phyloP scores from a whole-genome alignment of 169 alveolate genomes.

The Babesia ovis region DNA sequence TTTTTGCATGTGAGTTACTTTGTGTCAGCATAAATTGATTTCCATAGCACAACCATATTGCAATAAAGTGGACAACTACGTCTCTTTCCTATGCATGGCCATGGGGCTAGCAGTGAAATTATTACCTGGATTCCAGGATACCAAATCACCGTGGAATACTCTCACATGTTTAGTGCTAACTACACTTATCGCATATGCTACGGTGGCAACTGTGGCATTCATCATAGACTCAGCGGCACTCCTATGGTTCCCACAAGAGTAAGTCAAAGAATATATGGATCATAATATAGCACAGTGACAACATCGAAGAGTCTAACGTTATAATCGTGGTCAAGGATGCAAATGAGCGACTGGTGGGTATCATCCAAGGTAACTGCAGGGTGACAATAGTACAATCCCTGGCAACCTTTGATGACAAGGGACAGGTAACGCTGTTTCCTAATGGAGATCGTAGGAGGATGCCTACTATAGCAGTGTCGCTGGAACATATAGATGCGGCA shows the following conservation, averaged over 20 bases:
- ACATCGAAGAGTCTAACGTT: constrained; percentile 7
- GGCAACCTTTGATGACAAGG: constrained; percentile 21
- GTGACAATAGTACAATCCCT: not conserved
- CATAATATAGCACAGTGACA: not conserved
- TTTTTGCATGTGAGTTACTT: not conserved
- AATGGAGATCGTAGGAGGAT: not conserved
- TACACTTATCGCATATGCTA: not conserved
- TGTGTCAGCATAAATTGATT: not conserved
- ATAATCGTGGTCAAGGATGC: constrained; percentile 33
- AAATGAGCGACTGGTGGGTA: constrained; percentile 16
- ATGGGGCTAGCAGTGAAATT: not conserved
- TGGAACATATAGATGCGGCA: constrained; percentile 11
- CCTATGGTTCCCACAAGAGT: constrained; percentile 1
- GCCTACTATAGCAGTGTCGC: constrained; percentile 47
- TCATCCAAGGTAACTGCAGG: constrained; percentile 35
- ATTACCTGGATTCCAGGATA: not conserved
- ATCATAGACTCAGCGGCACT: not conserved
- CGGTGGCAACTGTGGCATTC: not conserved
- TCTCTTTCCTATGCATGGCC: constrained; percentile 16
- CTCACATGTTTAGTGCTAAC: not conserved
- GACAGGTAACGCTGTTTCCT: not conserved
- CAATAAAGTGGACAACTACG: constrained; percentile 5
- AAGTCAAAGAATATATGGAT: not conserved
- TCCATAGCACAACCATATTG: constrained; percentile 8
- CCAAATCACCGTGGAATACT: not conserved